A percentile compares a stretch with the other conserved stretches of the same genome.
Evolutionary conservation across 331 rosid genomes (phyloP).

Genomic region (Pyrus hybrid): DNA sequence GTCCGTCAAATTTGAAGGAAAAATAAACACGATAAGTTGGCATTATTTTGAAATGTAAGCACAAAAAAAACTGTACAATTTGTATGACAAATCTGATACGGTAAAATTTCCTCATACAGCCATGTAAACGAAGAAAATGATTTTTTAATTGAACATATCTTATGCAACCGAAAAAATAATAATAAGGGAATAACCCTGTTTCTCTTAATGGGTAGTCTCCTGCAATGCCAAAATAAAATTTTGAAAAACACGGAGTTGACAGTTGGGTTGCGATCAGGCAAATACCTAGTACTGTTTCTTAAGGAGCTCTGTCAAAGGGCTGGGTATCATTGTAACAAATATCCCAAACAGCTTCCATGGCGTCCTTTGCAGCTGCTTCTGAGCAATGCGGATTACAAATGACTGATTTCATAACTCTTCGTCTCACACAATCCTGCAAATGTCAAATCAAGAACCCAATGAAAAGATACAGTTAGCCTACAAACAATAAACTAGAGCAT

Average conservation of each 20-base stretch:
- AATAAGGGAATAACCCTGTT: constrained; percentile 1
- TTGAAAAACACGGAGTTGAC: constrained; percentile 12
- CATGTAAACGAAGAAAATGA: background rate
- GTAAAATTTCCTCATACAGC: constrained; percentile 1
- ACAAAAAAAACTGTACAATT: background rate
- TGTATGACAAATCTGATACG: background rate
- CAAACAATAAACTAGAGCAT: background rate
- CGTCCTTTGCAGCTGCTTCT: constrained; percentile 54
- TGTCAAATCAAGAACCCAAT: constrained; percentile 12
- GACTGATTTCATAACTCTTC: constrained; percentile 74
- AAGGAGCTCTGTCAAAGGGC: constrained; percentile 79
- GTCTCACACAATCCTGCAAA: constrained; percentile 77
- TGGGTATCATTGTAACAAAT: constrained; percentile 72
- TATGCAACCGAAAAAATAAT: background rate
- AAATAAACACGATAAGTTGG: background rate
- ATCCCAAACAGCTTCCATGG: constrained; percentile 92
- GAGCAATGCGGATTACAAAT: constrained; percentile 53
- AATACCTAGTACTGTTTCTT: constrained; percentile 3
- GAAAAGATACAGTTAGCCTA: background rate
- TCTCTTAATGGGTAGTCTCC: constrained; percentile 9
- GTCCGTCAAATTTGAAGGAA: background rate
- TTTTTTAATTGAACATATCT: background rate
- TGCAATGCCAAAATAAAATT: background rate
- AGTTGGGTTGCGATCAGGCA: background rate
- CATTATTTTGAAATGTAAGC: background rate